These are phyloP conservation scores for Salicornia ramosissima DNA, from an alignment of 148 eudicot genomes.

Conservation along the genomic window DNA sequence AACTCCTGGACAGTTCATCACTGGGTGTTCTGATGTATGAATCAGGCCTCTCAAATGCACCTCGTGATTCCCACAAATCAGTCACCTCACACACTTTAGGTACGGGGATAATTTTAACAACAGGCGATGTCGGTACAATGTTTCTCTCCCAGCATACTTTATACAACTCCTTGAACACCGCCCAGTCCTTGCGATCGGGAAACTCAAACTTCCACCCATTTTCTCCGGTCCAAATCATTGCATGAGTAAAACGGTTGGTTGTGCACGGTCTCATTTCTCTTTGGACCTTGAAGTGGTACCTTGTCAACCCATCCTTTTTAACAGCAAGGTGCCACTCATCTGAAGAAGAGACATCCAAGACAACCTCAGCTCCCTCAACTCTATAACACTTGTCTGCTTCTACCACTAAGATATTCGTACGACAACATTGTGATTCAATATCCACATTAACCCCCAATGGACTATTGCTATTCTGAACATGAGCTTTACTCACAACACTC, in stretches of 20 bases:
- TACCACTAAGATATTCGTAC: conserved; percentile 55
- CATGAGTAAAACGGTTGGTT: conserved; percentile 57
- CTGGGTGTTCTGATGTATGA: conserved; percentile 55
- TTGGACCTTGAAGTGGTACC: conserved; percentile 37
- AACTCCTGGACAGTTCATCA: conserved; percentile 72
- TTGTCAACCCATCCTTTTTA: conserved; percentile 43
- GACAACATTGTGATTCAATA: conserved; percentile 43
- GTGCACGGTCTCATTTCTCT: conserved; percentile 55
- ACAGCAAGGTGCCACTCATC: conserved; percentile 65
- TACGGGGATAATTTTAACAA: conserved; percentile 56
- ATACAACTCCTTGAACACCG: conserved; percentile 67
- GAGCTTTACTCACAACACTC: conserved; percentile 22
- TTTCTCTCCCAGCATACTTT: conserved; percentile 68
- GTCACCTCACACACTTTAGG: conserved; percentile 67
- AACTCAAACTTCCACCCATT: conserved; percentile 81
- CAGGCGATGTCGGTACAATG: conserved; percentile 31
- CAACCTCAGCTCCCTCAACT: conserved; percentile 50
- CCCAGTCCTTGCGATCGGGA: conserved; percentile 69
- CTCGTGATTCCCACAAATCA: conserved; percentile 17
- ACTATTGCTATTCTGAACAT: conserved; percentile 31
- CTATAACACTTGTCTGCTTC: conserved; percentile 71
- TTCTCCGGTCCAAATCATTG: conserved; percentile 58
- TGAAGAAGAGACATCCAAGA: conserved; percentile 47
- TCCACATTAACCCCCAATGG: conserved; percentile 33
- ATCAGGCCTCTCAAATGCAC: conserved; percentile 46